Evolutionary conservation across 2,329 filamentous ascomycete species (phyloP), one percentile per base, ranked within the genome.

Genomic region (Cercospora janseana): DNA sequence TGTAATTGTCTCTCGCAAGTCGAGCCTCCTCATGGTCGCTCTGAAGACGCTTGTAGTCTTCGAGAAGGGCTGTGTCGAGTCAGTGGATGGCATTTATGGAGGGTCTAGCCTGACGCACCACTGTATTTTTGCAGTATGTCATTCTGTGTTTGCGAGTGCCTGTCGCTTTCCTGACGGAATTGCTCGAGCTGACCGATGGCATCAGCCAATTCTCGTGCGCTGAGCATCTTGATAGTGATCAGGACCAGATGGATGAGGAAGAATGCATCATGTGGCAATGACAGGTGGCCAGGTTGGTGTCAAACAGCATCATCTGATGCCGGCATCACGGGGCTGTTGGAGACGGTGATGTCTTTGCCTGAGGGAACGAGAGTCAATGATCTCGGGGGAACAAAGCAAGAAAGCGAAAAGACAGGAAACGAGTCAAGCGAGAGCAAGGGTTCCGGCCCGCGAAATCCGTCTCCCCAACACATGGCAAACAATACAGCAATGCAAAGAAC

Each of bases 11-110:
- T 3, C 77, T 69, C 0, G 71, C 56, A 41, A 78, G 76, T 31
- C 76, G 73, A 54, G 78, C 77, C 54, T 81, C 76, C 55, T 82
- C 79, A 46, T 77, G 80, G 53, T 81, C 77, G 54, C 73, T 79
- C 60, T 78, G 80, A 23, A 83, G 68, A 0, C 71, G 69, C 50
- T 71, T 77, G 65, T 83, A 82, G 51, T 75, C 72, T 5, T 75
- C 70, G n/a, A 83, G 66, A 5, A 83, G 68, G 26, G 32, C 44
- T 23, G 13, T 20, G 35, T 21, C 2, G 24, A 10, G 35, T 38
- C 8, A 38, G 35, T 18, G 5, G 18, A 16, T 21, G 6, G 34
- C 16, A 10, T 20, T 16, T 5, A n/a, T 12, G 4, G 15, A 16
- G 9, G 12, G n/a, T 15, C 16, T n/a, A 18, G 13, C 9, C 12